Evolutionary conservation across 2,329 filamentous ascomycete species (phyloP).

Genomic region (Furcasterigmium furcatum): DNA sequence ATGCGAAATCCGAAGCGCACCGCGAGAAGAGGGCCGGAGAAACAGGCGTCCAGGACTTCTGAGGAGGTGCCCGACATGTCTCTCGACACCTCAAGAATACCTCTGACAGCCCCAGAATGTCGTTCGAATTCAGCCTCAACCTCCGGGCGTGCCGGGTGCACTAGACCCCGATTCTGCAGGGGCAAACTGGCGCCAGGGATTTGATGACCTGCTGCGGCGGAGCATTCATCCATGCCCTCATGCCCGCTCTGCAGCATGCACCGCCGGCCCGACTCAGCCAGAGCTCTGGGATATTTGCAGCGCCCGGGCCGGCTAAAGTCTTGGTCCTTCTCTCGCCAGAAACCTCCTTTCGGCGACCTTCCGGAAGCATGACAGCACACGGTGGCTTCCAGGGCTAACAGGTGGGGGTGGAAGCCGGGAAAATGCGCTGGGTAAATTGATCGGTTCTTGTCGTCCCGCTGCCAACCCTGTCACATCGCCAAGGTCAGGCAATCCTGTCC

Average conservation of each 20-base stretch:
- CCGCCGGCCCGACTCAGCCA: not conserved
- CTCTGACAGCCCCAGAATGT: not conserved
- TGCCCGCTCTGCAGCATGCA: not conserved
- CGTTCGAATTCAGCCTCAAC: not conserved
- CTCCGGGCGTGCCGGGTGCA: not conserved
- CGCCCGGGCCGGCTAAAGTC: not conserved
- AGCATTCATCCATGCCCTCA: too few relatives aligned
- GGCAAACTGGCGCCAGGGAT: constrained; percentile 11
- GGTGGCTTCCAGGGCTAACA: not conserved
- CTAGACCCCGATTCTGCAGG: not conserved
- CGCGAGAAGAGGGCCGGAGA: constrained; percentile 42
- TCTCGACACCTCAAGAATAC: not conserved
- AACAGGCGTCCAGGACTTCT: constrained; percentile 73
- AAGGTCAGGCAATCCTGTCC: not conserved
- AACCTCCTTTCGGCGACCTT: too few relatives aligned
- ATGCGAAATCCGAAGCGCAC: constrained; percentile 11
- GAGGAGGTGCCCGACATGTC: constrained; percentile 15
- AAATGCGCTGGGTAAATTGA: constrained; percentile 16
- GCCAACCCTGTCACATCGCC: constrained; percentile 8
- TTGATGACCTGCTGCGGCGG: constrained; percentile 14
- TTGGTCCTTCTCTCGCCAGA: not conserved
- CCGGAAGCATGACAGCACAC: too few relatives aligned
- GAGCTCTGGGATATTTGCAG: not conserved
- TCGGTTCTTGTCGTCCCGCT: constrained; percentile 11
- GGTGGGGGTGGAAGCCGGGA: constrained; percentile 8